These are phyloP conservation scores for Cicer judaicum DNA, from an alignment of 306 rosid species.

Conservation along the genomic window DNA sequence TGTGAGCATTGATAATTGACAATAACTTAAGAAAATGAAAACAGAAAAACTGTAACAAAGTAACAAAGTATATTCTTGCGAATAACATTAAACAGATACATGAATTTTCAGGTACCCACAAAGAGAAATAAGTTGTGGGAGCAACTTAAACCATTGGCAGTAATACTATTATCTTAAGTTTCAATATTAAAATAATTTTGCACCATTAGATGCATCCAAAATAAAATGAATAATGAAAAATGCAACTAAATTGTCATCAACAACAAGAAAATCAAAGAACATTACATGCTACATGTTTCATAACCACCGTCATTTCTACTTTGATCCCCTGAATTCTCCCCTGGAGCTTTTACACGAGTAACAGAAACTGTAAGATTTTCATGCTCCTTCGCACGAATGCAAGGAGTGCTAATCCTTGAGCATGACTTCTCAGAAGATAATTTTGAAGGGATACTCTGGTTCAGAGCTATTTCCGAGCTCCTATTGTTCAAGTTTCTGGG, in stretches of 20 bases:
- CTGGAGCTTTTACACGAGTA: constrained; percentile 50
- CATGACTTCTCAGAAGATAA: constrained; percentile 52
- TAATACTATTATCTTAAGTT: constrained; percentile 5
- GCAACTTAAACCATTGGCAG: constrained; percentile 43
- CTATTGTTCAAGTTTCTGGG: constrained; percentile 50
- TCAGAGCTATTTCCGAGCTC: constrained; percentile 49
- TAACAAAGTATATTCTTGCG: background rate
- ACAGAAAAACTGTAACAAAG: background rate
- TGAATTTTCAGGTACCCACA: constrained; percentile 3
- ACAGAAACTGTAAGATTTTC: constrained; percentile 55
- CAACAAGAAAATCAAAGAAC: constrained; percentile 30
- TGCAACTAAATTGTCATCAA: constrained; percentile 13
- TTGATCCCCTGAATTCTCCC: constrained; percentile 49
- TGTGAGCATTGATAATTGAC: constrained; percentile 9
- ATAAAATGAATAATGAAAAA: constrained; percentile 13
- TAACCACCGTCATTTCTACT: constrained; percentile 51
- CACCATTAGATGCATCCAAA: constrained; percentile 7
- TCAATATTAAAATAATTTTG: background rate
- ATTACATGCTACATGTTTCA: constrained; percentile 74
- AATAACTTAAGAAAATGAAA: constrained; percentile 18
- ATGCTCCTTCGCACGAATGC: constrained; percentile 57
- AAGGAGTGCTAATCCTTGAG: constrained; percentile 55
- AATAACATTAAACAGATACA: background rate
- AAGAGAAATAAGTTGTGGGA: constrained; percentile 11
- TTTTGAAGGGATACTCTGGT: constrained; percentile 49